Percentiles rank a stretch among this genome's conserved stretches.
Evolutionary conservation across 768 basidiomycete genomes (phyloP).

Genomic region (Calocera viscosa): DNA sequence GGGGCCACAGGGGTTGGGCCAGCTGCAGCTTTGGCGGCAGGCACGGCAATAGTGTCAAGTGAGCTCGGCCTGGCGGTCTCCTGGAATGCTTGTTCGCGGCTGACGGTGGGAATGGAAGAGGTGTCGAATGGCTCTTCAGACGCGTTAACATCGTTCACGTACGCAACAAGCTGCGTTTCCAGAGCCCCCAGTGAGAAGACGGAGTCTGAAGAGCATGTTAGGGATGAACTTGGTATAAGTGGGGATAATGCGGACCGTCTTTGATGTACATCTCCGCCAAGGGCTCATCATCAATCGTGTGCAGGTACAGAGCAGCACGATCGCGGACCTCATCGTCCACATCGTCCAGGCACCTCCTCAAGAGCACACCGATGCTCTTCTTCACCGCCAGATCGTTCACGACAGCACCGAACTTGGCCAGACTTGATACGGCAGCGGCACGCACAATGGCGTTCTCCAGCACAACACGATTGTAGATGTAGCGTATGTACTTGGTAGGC

Average conservation of each 20-base stretch:
- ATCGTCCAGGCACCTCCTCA: constrained; percentile 91
- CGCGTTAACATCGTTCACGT: constrained; percentile 72
- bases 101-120: constrained; percentile 82
- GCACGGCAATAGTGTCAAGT: constrained; percentile 70
- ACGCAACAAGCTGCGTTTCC: constrained; percentile 84
- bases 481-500: constrained; percentile 96
- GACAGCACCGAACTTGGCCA: constrained; percentile 95
- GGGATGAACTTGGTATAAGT: not conserved
- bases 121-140: constrained; percentile 67
- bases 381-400: constrained; percentile 64
- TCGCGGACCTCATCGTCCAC: constrained; percentile 98
- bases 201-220: constrained; percentile 49
- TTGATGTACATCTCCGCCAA: constrained; percentile 81
- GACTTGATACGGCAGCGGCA: constrained; percentile 85
- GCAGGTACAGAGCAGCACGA: constrained; percentile 88
- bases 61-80: constrained; percentile 80
- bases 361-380: constrained; percentile 74
- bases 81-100: constrained; percentile 78
- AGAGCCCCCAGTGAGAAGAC: constrained; percentile 82
- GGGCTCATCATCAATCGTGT: constrained; percentile 61
- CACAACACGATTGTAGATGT: constrained; percentile 98
- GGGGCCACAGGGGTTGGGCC: constrained; percentile 48
- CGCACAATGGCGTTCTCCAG: constrained; percentile 96
- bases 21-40: constrained; percentile 38
- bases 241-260: constrained; percentile 51